Conservation (phyloP, 2,329 filamentous ascomycete genomes). For the Penicillium sp. region DNA sequence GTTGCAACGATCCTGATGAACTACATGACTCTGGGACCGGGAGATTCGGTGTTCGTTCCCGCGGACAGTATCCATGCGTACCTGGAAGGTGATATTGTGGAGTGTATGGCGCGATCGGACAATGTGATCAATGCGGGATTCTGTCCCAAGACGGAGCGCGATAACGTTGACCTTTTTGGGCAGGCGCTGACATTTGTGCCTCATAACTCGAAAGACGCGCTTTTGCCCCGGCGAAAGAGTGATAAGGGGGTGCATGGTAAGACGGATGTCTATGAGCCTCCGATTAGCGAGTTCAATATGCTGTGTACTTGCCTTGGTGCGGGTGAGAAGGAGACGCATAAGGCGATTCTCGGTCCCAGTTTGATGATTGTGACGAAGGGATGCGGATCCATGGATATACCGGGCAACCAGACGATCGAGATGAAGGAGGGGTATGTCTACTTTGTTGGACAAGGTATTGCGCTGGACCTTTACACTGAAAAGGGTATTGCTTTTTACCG, state of each 20-base stretch:
- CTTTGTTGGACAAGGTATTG: conserved; percentile 61
- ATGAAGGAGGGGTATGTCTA: conserved; percentile 64
- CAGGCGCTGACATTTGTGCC: conserved; percentile 64
- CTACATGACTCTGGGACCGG: conserved; percentile 63
- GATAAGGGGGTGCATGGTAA: conserved; percentile 57
- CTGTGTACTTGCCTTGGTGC: conserved; percentile 57
- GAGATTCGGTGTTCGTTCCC: conserved; percentile 68
- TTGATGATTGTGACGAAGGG: conserved; percentile 64
- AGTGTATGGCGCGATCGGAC: conserved; percentile 75
- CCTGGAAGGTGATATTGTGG: conserved; percentile 70
- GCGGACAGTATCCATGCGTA: conserved; percentile 75
- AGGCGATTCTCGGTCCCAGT: conserved; percentile 59
- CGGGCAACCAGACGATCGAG: conserved; percentile 51
- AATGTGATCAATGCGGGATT: conserved; percentile 75
- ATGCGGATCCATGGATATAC: conserved; percentile 55
- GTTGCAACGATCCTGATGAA: conserved; percentile 75
- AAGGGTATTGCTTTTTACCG: conserved; percentile 51
- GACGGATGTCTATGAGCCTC: conserved; percentile 64
- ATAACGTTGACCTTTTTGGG: conserved; percentile 64
- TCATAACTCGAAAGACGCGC: conserved; percentile 57
- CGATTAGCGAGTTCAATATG: conserved; percentile 71
- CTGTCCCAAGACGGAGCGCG: conserved; percentile 65
- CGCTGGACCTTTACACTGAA: conserved; percentile 36
- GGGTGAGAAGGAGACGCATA: conserved; percentile 60
- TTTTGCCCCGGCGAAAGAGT: conserved; percentile 53